Percentiles rank a stretch among this genome's conserved stretches.
These are phyloP conservation scores for Glonium stellatum DNA, from an alignment of 495 filamentous ascomycete species.

Conservation along the genomic window DNA sequence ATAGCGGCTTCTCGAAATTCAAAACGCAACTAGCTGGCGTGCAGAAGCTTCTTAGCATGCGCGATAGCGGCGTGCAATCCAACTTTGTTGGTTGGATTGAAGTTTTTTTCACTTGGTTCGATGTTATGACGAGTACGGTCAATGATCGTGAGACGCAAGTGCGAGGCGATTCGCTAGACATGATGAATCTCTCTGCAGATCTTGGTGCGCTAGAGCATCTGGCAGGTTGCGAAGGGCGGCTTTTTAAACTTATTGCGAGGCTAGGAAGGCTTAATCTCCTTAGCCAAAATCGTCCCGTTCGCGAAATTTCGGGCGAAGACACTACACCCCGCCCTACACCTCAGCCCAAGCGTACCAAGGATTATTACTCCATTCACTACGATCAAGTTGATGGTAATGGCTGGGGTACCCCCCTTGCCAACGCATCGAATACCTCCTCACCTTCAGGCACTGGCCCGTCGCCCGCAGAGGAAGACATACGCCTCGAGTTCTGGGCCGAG, in stretches of 20 bases:
- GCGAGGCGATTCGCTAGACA: constrained; percentile 59
- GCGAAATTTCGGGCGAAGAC: constrained; percentile 29
- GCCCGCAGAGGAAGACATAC: constrained; percentile 42
- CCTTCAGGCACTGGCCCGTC: constrained; percentile 40
- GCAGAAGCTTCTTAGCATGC: constrained; percentile 80
- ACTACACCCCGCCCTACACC: constrained; percentile 31
- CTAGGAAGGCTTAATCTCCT: constrained; percentile 79
- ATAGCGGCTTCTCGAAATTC: constrained; percentile 86
- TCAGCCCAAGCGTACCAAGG: constrained; percentile 33
- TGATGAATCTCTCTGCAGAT: constrained; percentile 57
- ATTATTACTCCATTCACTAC: constrained; percentile 49
- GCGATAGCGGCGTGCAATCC: constrained; percentile 56
- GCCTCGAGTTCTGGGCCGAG: constrained; percentile 71
- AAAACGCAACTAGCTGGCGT: constrained; percentile 91
- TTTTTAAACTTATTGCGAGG: constrained; percentile 40
- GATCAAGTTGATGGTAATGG: constrained; percentile 58
- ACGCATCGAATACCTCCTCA: constrained; percentile 32
- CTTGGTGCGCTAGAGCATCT: constrained; percentile 81
- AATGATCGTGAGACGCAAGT: constrained; percentile 91
- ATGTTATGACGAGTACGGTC: constrained; percentile 86
- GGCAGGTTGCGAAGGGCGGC: constrained; percentile 66
- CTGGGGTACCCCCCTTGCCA: constrained; percentile 40
- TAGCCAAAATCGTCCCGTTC: constrained; percentile 53
- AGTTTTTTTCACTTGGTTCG: constrained; percentile 92
- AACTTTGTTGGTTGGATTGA: constrained; percentile 83